Percentiles rank a stretch among this genome's conserved stretches.
These are phyloP conservation scores for Stevia rebaudiana DNA, from an alignment of 140 eudicot genomes.

Conservation along the genomic window DNA sequence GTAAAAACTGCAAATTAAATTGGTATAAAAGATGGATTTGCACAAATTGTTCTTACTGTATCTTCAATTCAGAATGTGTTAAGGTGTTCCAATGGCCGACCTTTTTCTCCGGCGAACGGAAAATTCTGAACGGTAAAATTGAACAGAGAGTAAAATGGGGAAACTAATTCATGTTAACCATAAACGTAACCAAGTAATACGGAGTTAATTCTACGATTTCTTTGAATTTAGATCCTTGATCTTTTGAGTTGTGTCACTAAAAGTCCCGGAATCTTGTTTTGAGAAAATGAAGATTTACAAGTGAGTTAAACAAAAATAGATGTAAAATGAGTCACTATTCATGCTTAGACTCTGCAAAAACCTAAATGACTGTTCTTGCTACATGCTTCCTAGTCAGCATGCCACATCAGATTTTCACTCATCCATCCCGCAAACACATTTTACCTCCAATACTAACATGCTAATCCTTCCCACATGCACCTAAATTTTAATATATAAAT, in stretches of 20 bases:
- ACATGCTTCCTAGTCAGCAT: too few species aligned
- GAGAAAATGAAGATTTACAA: neutral
- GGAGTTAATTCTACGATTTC: slow-evolving; percentile 3
- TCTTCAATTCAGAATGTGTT: slow-evolving; percentile 23
- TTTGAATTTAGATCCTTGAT: slow-evolving; percentile 7
- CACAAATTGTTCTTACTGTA: slow-evolving; percentile 22
- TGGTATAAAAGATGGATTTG: neutral
- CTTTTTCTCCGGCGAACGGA: slow-evolving; percentile 17
- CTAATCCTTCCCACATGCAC: too few species aligned
- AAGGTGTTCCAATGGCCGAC: slow-evolving; percentile 15
- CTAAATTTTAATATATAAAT: too few species aligned
- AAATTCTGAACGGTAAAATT: slow-evolving; percentile 10
- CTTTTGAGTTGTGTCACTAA: neutral
- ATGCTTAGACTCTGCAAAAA: too few species aligned
- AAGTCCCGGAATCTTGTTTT: slow-evolving; percentile 9
- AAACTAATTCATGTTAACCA: slow-evolving; percentile 23
- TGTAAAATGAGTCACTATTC: too few species aligned
- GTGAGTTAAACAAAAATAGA: neutral
- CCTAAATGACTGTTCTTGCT: too few species aligned
- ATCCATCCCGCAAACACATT: too few species aligned
- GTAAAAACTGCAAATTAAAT: neutral
- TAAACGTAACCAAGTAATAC: slow-evolving; percentile 24
- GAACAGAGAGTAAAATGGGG: slow-evolving; percentile 25
- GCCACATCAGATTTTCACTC: too few species aligned
- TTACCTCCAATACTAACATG: too few species aligned